Evolutionary conservation across 169 alveolate genomes (phyloP).

Genomic region (Neospora caninum): DNA sequence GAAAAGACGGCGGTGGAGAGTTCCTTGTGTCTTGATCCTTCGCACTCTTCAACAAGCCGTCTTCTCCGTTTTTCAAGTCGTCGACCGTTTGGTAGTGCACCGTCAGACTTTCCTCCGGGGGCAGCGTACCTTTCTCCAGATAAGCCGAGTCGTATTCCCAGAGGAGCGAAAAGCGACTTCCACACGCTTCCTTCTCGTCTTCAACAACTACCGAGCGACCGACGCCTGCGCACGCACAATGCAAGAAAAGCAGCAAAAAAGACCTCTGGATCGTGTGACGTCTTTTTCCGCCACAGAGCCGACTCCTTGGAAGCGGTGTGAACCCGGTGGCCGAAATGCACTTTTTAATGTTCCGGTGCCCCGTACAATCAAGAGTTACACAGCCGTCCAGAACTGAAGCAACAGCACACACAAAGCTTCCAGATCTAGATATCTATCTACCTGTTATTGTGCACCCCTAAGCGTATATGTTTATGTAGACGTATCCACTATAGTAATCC

Average conservation of each 20-base stretch:
- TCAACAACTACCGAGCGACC: conserved; percentile 84
- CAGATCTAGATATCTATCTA: no score
- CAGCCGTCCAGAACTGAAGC: no score
- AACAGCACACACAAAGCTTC: no score
- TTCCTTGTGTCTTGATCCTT: conserved; percentile 54
- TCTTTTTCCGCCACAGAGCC: conserved; percentile 74
- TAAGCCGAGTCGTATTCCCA: conserved; percentile 76
- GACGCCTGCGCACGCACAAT: conserved; percentile 79
- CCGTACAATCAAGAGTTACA: no score
- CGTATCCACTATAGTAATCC: no score
- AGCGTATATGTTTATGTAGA: no score
- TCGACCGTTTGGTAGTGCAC: conserved; percentile 46
- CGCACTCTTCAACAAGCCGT: background rate
- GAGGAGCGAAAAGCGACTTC: conserved; percentile 79
- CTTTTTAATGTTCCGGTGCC: no score
- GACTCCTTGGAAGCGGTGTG: conserved; percentile 18
- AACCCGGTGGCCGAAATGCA: no score
- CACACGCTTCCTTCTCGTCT: conserved; percentile 77
- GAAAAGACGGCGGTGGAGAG: conserved; percentile 62
- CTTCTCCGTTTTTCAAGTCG: conserved; percentile 40
- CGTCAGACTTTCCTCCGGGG: conserved; percentile 37
- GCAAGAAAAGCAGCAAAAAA: conserved; percentile 64
- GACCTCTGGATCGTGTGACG: conserved; percentile 73
- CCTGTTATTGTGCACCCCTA: no score
- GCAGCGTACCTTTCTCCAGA: conserved; percentile 39